Evolutionary conservation across 495 filamentous ascomycete genomes (phyloP).

Genomic region (Xylaria venustula): DNA sequence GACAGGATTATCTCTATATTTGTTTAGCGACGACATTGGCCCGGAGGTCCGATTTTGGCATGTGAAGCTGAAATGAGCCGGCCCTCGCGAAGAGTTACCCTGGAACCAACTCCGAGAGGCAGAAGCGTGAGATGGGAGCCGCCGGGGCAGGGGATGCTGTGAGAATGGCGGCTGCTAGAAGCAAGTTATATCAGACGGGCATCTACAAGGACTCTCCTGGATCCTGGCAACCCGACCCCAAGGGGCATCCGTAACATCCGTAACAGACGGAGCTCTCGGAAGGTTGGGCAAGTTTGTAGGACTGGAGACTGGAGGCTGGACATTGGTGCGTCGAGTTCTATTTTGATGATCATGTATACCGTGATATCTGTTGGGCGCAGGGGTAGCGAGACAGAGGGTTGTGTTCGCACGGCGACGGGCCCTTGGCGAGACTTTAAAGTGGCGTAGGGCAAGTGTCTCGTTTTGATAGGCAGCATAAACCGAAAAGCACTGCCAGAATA

Average conservation of each 20-base stretch:
- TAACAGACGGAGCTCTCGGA: background rate
- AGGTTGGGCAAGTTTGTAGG: background rate
- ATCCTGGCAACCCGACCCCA: background rate
- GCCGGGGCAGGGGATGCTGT: background rate
- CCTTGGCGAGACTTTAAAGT: too few species aligned
- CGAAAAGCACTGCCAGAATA: too few species aligned
- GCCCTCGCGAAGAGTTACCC: background rate
- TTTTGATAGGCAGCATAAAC: too few species aligned
- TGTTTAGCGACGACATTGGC: constrained; percentile 4
- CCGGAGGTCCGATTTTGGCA: constrained; percentile 10
- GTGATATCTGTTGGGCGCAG: background rate
- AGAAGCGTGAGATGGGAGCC: background rate
- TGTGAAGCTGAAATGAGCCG: constrained; percentile 5
- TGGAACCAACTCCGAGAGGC: background rate
- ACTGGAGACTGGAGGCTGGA: background rate
- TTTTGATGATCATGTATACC: too few species aligned
- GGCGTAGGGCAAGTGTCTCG: too few species aligned
- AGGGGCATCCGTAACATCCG: background rate
- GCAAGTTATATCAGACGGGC: background rate
- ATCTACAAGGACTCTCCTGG: background rate
- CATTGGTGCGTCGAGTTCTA: background rate
- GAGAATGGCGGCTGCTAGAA: background rate
- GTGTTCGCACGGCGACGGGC: too few species aligned
- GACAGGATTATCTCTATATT: background rate
- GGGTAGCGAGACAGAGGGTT: background rate